Base-by-base conservation (phyloP, 495 filamentous ascomycete species). In the Clavariopsis aquatica region DNA sequence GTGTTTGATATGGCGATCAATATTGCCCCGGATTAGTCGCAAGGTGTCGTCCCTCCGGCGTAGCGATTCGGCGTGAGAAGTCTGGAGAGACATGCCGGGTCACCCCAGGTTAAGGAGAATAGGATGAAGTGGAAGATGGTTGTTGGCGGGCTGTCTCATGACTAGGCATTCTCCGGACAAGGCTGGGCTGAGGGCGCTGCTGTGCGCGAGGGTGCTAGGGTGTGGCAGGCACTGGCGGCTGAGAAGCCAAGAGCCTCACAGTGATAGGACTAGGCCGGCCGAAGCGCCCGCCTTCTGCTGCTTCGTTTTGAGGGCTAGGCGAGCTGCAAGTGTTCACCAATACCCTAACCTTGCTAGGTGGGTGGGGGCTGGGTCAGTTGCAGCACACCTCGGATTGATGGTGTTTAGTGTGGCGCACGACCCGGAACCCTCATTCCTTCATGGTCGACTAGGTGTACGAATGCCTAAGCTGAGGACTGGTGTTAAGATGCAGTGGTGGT, bases 121-220 rank as follows among this genome's bases (percentile, higher is more conserved):
- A 13, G 47, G 47, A 22, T 51, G 47, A 24, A 23, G 47, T 34
- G 31, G 31, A 34, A 6, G 31, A 34, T 12, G 31, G 31, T 34
- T 34, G 6, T 34, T 34, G 31, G 31, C 5, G 31, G 31, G 31
- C 31, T 24, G 47, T 51, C 26, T 27, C 15, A 13, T 24, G 26
- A 51, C 20, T 51, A 51, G 47, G 47, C 20, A 27, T 29, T 13
- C n/a, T 36, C 26, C 52, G 15, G 52, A 56, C 28, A 31, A 56
- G 34, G 52, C 34, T 34, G 34, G 28, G 28, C 34, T 56, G 28
- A 41, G 15, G 10, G 34, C 27, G 28, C 52, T 29, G 28, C 19
- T 34, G 5, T 6, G 51, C 10, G 28, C n/a, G 5, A 17, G 19
- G 52, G 20, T 13, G 17, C 20, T 17, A 36, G 22, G 31, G 24